These are phyloP conservation scores for Kwoniella europaea DNA, from an alignment of 768 basidiomycete genomes.

Conservation along the genomic window DNA sequence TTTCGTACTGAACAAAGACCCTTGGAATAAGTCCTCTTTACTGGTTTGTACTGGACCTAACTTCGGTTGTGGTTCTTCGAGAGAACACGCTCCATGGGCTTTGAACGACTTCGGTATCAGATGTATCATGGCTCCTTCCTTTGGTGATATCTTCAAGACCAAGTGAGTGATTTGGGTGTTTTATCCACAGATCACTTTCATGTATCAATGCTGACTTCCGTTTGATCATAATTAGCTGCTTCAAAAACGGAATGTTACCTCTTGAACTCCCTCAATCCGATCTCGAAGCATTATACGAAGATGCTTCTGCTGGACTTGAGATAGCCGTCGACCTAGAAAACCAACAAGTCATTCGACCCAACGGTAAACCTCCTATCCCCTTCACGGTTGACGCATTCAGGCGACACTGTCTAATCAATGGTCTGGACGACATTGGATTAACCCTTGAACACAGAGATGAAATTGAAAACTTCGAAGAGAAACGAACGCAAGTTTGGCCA, in stretches of 20 bases:
- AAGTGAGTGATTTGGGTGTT: constrained; percentile 37
- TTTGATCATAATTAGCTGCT: constrained; percentile 64
- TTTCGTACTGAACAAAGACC: constrained; percentile 80
- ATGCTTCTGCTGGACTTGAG: constrained; percentile 75
- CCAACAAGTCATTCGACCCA: constrained; percentile 70
- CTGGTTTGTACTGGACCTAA: constrained; percentile 83
- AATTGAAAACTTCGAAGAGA: constrained; percentile 81
- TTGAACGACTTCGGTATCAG: constrained; percentile 81
- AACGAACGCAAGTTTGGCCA: constrained; percentile 79
- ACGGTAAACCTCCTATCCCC: constrained; percentile 70
- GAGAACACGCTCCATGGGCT: constrained; percentile 83
- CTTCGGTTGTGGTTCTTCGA: constrained; percentile 88
- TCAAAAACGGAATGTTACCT: constrained; percentile 93
- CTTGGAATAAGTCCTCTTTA: constrained; percentile 75
- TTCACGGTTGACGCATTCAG: constrained; percentile 91
- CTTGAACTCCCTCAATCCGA: constrained; percentile 71
- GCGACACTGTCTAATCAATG: constrained; percentile 90
- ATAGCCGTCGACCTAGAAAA: constrained; percentile 84
- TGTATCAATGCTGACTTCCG: background rate
- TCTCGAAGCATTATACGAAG: constrained; percentile 73
- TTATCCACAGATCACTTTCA: background rate
- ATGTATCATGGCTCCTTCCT: constrained; percentile 83
- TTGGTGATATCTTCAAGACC: constrained; percentile 87
- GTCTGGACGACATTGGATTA: constrained; percentile 93
- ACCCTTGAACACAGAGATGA: constrained; percentile 77